Evolutionary conservation across 176 grass and related monocot genomes (phyloP).

Genomic region (Oryza australiensis): DNA sequence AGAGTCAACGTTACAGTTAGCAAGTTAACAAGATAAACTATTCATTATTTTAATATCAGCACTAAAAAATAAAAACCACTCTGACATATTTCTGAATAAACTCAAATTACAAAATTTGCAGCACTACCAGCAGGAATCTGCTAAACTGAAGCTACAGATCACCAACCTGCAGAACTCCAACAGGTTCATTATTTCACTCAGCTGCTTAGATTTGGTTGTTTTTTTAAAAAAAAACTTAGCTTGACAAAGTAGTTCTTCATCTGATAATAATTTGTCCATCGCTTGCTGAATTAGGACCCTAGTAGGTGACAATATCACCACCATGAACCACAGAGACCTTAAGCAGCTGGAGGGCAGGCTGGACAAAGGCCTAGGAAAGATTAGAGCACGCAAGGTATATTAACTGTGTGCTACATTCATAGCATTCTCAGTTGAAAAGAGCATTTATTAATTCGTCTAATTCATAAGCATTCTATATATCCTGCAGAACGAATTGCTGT

Average conservation of each 20-base stretch:
- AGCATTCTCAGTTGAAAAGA: neutral
- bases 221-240: neutral
- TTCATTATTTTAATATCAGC: neutral
- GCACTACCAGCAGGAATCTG: slow-evolving; percentile 83
- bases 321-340: slow-evolving; percentile 54
- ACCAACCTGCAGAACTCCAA: slow-evolving; percentile 67
- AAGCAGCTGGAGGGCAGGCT: slow-evolving; percentile 71
- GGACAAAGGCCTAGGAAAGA: slow-evolving; percentile 75
- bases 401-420: neutral
- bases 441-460: neutral
- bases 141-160: slow-evolving; percentile 67
- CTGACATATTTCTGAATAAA: slow-evolving; percentile 1
- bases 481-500: slow-evolving; percentile 71
- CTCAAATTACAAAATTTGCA: slow-evolving; percentile 34
- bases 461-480: neutral
- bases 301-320: slow-evolving; percentile 55
- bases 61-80: neutral
- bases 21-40: neutral
- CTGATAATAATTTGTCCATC: neutral
- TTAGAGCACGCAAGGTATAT: slow-evolving; percentile 81
- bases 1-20: neutral
- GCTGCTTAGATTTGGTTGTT: neutral
- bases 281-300: slow-evolving; percentile 45
- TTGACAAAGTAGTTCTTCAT: neutral
- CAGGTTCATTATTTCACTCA: slow-evolving; percentile 51